phyloP scores from a whole-genome alignment of 2,329 filamentous ascomycete species.

The Mycosphaerella sp. region DNA sequence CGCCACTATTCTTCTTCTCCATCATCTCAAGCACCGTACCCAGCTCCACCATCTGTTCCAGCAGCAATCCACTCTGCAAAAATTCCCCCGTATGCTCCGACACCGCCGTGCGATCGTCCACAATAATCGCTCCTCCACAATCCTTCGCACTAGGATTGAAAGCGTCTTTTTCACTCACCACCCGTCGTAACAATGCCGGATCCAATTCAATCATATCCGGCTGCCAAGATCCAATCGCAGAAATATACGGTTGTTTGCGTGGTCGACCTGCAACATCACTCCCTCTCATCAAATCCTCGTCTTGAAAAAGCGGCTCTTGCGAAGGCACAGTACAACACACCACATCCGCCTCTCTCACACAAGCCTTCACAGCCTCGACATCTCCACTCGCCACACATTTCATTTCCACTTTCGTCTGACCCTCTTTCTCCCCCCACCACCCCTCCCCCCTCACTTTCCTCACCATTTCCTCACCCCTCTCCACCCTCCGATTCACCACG shows the following conservation, averaged over 20 bases:
- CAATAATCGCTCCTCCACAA: slow-evolving; percentile 17
- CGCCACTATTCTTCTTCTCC: not conserved
- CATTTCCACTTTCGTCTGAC: not conserved
- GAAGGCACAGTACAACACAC: slow-evolving; percentile 48
- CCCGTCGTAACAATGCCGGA: slow-evolving; percentile 35
- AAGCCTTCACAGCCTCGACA: slow-evolving; percentile 19
- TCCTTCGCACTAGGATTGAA: not conserved
- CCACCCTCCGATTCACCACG: slow-evolving; percentile 25
- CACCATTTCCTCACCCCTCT: slow-evolving; percentile 10
- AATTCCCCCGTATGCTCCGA: slow-evolving; percentile 44
- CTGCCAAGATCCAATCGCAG: slow-evolving; percentile 30
- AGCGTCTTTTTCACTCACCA: slow-evolving; percentile 7
- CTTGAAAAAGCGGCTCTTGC: slow-evolving; percentile 40
- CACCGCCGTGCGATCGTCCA: slow-evolving; percentile 37
- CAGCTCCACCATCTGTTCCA: slow-evolving; percentile 39
- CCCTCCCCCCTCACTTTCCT: slow-evolving; percentile 4
- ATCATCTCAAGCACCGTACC: slow-evolving; percentile 34
- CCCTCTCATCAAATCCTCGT: slow-evolving; percentile 15
- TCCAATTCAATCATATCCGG: slow-evolving; percentile 46
- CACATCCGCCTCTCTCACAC: slow-evolving; percentile 36
- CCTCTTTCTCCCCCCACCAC: slow-evolving; percentile 2
- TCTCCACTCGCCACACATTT: not conserved
- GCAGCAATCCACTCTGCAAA: slow-evolving; percentile 36
- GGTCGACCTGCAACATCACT: not conserved
- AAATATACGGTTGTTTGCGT: slow-evolving; percentile 23